Evolutionary conservation across 352 stramenopile species (phyloP), one percentile per base, ranked within the genome.

Genomic region (Peronosclerospora sorghi): DNA sequence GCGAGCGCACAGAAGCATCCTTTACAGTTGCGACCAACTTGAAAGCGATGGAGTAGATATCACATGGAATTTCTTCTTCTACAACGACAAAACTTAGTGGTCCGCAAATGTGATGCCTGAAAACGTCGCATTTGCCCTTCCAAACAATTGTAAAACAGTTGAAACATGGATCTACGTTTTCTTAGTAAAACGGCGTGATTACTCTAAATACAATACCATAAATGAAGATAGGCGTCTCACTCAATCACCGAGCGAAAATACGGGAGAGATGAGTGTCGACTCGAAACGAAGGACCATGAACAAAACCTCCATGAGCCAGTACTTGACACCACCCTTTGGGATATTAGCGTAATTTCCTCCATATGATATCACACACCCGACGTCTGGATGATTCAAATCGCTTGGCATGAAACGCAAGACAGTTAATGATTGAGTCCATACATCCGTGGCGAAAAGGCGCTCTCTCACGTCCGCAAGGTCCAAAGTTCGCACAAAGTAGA

Each of bases 1-100:
- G 61, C 4, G 48, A 65, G 30, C 80, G 78, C 14, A 96, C 85
- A 3, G 85, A 87, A 41, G 81, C 80, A 15, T 45, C 75, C 18
- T 95, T 96, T 41, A 58, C 62, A 6, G 72, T 93, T 38, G 60
- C 74, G 5, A 28, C 52, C 9, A 32, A 49, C 10, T 58, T 90
- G 12, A 85, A 83, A 48, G 56, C 50, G 36, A 87, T 90, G 77
- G 65, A 87, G 24, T 57, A 41, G 21, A 18, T 13, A 13, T 8
- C 12, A n/a, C n/a, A n/a, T n/a, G n/a, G n/a, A n/a, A n/a, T n/a
- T n/a, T n/a, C n/a, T n/a, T n/a, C n/a, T n/a, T n/a, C n/a, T n/a
- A n/a, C n/a, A n/a, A n/a, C n/a, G n/a, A n/a, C n/a, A n/a, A n/a
- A n/a, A n/a, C n/a, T n/a, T n/a, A n/a, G n/a, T n/a, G n/a, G n/a